Conservation (phyloP, 768 basidiomycete species). For the Leccinellum luteum region DNA sequence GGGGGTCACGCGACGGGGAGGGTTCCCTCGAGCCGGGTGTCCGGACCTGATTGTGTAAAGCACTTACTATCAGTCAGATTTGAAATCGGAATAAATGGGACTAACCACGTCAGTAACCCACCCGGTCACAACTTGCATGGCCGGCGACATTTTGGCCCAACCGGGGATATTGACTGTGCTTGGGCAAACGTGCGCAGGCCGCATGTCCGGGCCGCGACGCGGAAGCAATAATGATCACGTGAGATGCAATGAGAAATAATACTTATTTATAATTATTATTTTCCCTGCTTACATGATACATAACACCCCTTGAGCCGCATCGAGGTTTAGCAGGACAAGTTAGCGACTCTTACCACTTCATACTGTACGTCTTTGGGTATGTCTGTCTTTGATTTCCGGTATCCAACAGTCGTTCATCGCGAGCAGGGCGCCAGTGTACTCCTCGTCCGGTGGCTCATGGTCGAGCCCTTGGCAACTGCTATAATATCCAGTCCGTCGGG, state of each 20-base stretch:
- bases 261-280: slow-evolving; percentile 1
- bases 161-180: slow-evolving; percentile 2
- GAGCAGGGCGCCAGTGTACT: slow-evolving; percentile 7
- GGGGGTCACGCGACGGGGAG: slow-evolving; percentile 17
- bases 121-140: background rate
- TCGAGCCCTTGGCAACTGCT: slow-evolving; percentile 60
- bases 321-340: background rate
- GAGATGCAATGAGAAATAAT: background rate
- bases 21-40: slow-evolving; percentile 16
- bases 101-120: background rate
- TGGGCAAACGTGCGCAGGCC: background rate
- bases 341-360: background rate
- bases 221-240: background rate
- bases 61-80: slow-evolving; percentile 4
- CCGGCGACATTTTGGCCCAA: slow-evolving; percentile 6
- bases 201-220: background rate
- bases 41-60: slow-evolving; percentile 10
- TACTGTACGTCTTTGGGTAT: slow-evolving; percentile 10
- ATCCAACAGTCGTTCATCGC: background rate
- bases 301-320: background rate
- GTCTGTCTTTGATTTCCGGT: background rate
- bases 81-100: slow-evolving; percentile 5
- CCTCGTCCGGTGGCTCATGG: slow-evolving; percentile 43
- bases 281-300: slow-evolving; percentile 18
- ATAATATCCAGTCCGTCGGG: slow-evolving; percentile 39